phyloP scores from a whole-genome alignment of 768 basidiomycete genomes.

The Kwoniella sp. region DNA sequence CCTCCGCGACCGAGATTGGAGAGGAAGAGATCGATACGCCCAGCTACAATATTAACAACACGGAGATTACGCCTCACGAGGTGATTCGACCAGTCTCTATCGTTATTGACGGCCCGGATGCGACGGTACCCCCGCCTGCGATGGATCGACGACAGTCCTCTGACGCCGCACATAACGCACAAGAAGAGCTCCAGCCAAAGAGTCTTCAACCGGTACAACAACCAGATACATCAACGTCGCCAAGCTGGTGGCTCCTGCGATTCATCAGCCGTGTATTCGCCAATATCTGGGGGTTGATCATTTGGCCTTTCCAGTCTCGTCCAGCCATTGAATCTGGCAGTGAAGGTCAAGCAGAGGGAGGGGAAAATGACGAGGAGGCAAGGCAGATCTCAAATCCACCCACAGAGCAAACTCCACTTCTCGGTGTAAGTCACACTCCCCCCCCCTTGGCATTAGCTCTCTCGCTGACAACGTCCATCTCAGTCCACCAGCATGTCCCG shows the following conservation, averaged over 20 bases:
- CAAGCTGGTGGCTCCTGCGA: slow-evolving; percentile 23
- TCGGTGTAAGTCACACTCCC: slow-evolving; percentile 15
- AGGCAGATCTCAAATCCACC: slow-evolving; percentile 1
- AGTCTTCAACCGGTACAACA: neutral
- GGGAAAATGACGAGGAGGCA: slow-evolving; percentile 4
- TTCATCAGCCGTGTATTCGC: slow-evolving; percentile 26
- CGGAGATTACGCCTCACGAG: neutral
- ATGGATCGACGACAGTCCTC: neutral
- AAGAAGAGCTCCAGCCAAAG: neutral
- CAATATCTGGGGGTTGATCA: slow-evolving; percentile 20
- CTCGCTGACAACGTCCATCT: neutral
- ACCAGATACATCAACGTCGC: neutral
- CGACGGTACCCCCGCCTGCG: neutral
- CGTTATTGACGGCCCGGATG: neutral
- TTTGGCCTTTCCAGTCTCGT: slow-evolving; percentile 15
- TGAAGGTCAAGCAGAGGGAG: neutral
- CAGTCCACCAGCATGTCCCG: slow-evolving; percentile 18
- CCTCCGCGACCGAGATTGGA: slow-evolving; percentile 12
- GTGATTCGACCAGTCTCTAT: neutral
- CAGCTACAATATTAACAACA: neutral
- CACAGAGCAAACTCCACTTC: slow-evolving; percentile 25
- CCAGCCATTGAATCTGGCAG: neutral
- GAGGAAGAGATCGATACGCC: slow-evolving; percentile 26
- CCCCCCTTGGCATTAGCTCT: neutral
- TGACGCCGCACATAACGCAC: too few species aligned